Conservation (phyloP, 2,329 filamentous ascomycete genomes). For the Penicillium digitatum region DNA sequence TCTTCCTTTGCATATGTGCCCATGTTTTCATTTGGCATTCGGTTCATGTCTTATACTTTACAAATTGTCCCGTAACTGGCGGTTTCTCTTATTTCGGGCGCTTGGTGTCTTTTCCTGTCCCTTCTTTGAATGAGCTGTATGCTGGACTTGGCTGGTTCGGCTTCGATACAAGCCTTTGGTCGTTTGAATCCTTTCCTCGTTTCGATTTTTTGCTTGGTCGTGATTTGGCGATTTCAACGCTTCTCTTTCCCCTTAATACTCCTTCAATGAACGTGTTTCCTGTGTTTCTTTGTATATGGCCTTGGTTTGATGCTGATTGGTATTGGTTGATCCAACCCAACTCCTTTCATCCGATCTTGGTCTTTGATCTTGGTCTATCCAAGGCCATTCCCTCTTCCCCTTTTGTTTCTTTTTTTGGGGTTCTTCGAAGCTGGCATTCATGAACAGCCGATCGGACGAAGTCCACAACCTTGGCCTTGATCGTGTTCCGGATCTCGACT, state of each 20-base stretch:
- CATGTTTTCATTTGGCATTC: slow-evolving; percentile 18
- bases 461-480: background rate
- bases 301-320: background rate
- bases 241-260: slow-evolving; percentile 8
- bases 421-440: background rate
- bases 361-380: background rate
- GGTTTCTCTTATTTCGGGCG: slow-evolving; percentile 17
- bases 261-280: slow-evolving; percentile 10
- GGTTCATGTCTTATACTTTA: slow-evolving; percentile 24
- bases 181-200: background rate
- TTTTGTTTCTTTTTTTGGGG: background rate
- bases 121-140: background rate
- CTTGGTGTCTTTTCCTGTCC: slow-evolving; percentile 9
- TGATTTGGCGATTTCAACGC: background rate
- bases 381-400: background rate
- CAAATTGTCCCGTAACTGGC: slow-evolving; percentile 19
- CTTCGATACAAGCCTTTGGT: background rate
- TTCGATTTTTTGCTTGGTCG: background rate
- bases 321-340: background rate
- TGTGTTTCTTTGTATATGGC: background rate
- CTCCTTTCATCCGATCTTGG: background rate
- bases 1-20: slow-evolving; percentile 4
- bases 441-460: background rate
- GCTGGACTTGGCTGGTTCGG: background rate
- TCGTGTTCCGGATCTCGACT: background rate